Evolutionary conservation across 164 flowering plant species (phyloP), one percentile per base, ranked within the genome.

Genomic region (Vitis riparia): DNA sequence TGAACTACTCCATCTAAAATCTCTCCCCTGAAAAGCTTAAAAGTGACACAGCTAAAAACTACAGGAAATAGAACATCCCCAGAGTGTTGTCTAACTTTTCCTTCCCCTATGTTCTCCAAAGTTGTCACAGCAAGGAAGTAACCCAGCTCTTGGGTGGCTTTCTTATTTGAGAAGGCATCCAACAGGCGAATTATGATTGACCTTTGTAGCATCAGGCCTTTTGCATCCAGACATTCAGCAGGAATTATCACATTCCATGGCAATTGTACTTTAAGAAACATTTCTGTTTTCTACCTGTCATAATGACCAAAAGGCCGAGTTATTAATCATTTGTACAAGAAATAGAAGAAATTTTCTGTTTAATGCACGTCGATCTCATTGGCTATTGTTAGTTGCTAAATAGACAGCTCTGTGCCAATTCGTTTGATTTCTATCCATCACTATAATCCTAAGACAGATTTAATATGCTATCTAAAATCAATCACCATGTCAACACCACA

Each of bases 11-110:
- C 98, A 37, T 81, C 79, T 52, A 90, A 30, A 9, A 91, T 64
- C 77, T 93, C 98, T 48, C 92, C 98, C 50, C 63, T 71, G 75
- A 89, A 81, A 8, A 89, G 75, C 73, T 86, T 88, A 85, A 89
- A 91, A 37, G 91, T 82, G 55, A 88, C 55, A 62, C 91, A 87
- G 59, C 72, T 87, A 75, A 87, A 91, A 2, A 73, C 78, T 0
- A 90, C 90, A 29, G 96, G 94, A 73, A 91, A 91, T 19, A 90
- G 79, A 44, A 93, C 92, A 47, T 88, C 93, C 0, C 97, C 96
- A 0, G 88, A 55, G 0, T 79, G 67, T 55, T 83, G 76, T 55
- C 90, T 68, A 6, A 94, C 83, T 67, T 73, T 86, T 4, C 94
- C 96, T 48, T 83, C 89, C 0, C 93, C 97, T 1, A 88, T 76